Percentiles rank a stretch among this genome's conserved stretches.
phyloP scores from a whole-genome alignment of 2,329 filamentous ascomycete species.

The Phaeosphaeriaceae sp. region DNA sequence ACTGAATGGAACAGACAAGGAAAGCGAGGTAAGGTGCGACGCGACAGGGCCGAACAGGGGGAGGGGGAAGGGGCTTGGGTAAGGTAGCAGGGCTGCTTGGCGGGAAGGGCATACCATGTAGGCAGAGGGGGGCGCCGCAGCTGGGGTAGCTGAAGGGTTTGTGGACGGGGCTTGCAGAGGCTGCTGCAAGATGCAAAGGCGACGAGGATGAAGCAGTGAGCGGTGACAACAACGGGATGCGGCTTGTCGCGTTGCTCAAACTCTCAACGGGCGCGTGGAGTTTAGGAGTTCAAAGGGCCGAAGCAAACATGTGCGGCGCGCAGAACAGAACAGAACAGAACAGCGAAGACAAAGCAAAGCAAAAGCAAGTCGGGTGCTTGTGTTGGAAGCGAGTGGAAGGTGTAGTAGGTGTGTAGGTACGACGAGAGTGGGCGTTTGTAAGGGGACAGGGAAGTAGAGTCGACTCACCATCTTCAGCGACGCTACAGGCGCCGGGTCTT shows the following conservation, averaged over 20 bases:
- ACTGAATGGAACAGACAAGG: constrained; percentile 29
- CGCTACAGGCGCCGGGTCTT: constrained; percentile 53
- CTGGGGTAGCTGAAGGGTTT: constrained; percentile 40
- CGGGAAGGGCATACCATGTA: constrained; percentile 53
- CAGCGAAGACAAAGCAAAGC: no score
- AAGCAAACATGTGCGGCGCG: constrained; percentile 17
- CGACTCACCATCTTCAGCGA: constrained; percentile 52
- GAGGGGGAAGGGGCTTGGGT: constrained; percentile 34
- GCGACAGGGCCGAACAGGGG: constrained; percentile 42
- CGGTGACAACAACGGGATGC: constrained; percentile 32
- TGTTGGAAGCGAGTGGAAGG: constrained; percentile 33
- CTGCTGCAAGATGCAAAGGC: constrained; percentile 47
- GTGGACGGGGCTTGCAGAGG: constrained; percentile 48
- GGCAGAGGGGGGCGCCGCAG: constrained; percentile 41
- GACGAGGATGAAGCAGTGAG: constrained; percentile 42
- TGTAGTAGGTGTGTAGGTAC: constrained; percentile 14
- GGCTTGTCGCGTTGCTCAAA: constrained; percentile 27
- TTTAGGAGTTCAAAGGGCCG: constrained; percentile 21
- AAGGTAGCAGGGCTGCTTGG: constrained; percentile 46
- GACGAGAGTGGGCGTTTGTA: constrained; percentile 8
- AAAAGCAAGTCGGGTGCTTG: no score
- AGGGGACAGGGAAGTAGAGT: constrained; percentile 45
- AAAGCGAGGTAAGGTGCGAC: constrained; percentile 33
- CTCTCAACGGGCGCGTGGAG: constrained; percentile 39
- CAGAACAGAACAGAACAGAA: no score